Conservation (phyloP, 2,329 filamentous ascomycete species). For the Clarireedia monteithiana region DNA sequence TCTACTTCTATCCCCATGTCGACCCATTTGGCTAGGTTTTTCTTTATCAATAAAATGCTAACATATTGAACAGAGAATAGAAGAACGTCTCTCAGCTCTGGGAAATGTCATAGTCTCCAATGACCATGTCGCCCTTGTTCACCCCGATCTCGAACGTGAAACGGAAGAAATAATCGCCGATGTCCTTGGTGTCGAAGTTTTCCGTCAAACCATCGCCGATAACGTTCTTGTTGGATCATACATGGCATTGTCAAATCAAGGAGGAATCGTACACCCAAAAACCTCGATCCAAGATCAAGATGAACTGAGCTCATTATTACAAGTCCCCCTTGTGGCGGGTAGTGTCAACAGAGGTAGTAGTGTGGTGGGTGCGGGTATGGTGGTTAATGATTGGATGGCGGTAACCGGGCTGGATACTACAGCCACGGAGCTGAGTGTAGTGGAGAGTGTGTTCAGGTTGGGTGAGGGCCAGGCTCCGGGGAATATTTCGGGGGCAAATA, state of each 20-base stretch:
- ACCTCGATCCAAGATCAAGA: slow-evolving; percentile 97
- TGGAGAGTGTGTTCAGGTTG: slow-evolving; percentile 92
- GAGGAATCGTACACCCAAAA: slow-evolving; percentile 94
- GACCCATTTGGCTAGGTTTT: background rate
- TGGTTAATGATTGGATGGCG: slow-evolving; percentile 96
- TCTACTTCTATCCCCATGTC: background rate
- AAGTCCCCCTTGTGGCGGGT: slow-evolving; percentile 92
- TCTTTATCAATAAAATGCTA: too few relatives aligned
- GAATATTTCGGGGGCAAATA: slow-evolving; percentile 75
- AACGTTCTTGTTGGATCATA: slow-evolving; percentile 95
- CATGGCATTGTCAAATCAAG: slow-evolving; percentile 93
- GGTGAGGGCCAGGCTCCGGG: slow-evolving; percentile 77
- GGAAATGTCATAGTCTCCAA: slow-evolving; percentile 96
- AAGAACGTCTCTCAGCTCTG: slow-evolving; percentile 90
- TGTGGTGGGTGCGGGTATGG: slow-evolving; percentile 95
- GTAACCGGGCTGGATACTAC: slow-evolving; percentile 91
- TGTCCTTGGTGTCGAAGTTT: slow-evolving; percentile 81
- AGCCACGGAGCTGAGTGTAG: slow-evolving; percentile 92
- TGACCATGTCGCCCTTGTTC: slow-evolving; percentile 92
- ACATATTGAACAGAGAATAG: slow-evolving; percentile 59
- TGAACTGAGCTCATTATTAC: slow-evolving; percentile 84
- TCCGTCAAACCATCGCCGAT: slow-evolving; percentile 90
- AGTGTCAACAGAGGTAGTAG: slow-evolving; percentile 87
- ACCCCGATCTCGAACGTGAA: slow-evolving; percentile 94
- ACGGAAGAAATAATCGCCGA: slow-evolving; percentile 98